These are phyloP conservation scores for Mytilinidion resinicola DNA, from an alignment of 495 filamentous ascomycete genomes.

Conservation along the genomic window DNA sequence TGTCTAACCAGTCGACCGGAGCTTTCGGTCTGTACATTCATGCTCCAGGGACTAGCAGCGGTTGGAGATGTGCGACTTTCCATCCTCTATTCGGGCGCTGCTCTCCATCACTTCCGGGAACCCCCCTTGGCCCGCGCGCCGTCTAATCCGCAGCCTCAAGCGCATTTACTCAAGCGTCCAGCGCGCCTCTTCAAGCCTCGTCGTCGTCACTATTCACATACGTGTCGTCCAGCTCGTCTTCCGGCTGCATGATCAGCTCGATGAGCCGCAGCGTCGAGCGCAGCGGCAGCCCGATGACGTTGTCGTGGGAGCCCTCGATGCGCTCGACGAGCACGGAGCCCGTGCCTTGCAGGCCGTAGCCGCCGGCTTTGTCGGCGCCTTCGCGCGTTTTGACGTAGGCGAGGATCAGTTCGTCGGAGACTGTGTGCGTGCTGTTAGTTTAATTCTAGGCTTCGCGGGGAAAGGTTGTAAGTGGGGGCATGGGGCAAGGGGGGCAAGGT, in stretches of 20 bases:
- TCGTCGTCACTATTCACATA: conserved; percentile 14
- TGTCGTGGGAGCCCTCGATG: conserved; percentile 86
- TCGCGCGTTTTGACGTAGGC: conserved; percentile 87
- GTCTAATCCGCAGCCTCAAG: too few species aligned
- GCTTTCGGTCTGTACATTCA: too few species aligned
- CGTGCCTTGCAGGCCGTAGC: conserved; percentile 87
- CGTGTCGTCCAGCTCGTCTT: conserved; percentile 42
- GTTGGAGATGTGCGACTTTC: too few species aligned
- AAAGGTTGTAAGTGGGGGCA: too few species aligned
- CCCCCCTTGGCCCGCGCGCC: too few species aligned
- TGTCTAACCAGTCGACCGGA: too few species aligned
- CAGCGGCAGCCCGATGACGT: conserved; percentile 91
- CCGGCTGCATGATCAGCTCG: conserved; percentile 62
- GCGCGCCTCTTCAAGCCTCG: background rate
- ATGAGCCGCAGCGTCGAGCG: conserved; percentile 73
- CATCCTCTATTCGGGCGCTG: too few species aligned
- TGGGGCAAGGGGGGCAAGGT: background rate
- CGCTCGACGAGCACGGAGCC: conserved; percentile 80
- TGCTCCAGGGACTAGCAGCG: too few species aligned
- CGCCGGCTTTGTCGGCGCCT: conserved; percentile 92
- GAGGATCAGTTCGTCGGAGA: conserved; percentile 75
- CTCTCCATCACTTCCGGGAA: too few species aligned
- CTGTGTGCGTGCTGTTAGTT: too few species aligned
- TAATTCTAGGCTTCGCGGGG: too few species aligned
- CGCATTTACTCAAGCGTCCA: too few species aligned